phyloP scores from a whole-genome alignment of 306 rosid genomes.

The Cajanus cajan region DNA sequence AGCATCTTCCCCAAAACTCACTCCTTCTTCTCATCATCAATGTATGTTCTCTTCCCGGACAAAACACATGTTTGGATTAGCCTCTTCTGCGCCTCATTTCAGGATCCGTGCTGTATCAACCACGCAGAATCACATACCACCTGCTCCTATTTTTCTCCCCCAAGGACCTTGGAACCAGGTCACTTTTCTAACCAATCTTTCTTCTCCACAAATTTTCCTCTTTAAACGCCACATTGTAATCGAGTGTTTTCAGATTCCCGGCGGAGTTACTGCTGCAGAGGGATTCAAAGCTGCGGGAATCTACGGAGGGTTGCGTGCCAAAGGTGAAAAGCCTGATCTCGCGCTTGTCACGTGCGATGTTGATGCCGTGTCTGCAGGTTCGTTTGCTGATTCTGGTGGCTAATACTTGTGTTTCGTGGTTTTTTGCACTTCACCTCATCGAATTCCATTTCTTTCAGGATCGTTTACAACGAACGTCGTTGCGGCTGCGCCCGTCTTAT shows the following conservation, averaged over 20 bases:
- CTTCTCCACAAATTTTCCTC: too few species aligned
- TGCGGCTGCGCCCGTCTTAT: conserved; percentile 96
- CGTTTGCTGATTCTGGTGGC: background rate
- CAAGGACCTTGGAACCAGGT: conserved; percentile 98
- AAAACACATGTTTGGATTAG: background rate
- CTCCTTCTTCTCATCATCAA: background rate
- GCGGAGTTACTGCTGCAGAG: conserved; percentile 91
- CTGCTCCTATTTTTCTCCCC: conserved; percentile 86
- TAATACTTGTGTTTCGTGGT: background rate
- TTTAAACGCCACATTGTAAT: background rate
- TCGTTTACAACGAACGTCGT: conserved; percentile 89
- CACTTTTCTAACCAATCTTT: too few species aligned
- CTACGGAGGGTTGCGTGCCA: conserved; percentile 82
- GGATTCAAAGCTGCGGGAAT: conserved; percentile 91
- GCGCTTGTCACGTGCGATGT: conserved; percentile 93
- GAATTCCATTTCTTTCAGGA: conserved; percentile 48
- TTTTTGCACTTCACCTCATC: background rate
- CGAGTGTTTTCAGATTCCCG: conserved; percentile 56
- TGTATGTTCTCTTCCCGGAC: background rate
- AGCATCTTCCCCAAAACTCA: conserved; percentile 16
- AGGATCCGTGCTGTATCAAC: conserved; percentile 41
- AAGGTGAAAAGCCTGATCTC: conserved; percentile 83
- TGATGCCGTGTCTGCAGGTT: conserved; percentile 90
- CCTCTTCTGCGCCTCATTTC: conserved; percentile 2
- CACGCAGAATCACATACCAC: conserved; percentile 42